Evolutionary conservation across 306 rosid species (phyloP), one percentile per base, ranked within the genome.

Genomic region (Senna tora): DNA sequence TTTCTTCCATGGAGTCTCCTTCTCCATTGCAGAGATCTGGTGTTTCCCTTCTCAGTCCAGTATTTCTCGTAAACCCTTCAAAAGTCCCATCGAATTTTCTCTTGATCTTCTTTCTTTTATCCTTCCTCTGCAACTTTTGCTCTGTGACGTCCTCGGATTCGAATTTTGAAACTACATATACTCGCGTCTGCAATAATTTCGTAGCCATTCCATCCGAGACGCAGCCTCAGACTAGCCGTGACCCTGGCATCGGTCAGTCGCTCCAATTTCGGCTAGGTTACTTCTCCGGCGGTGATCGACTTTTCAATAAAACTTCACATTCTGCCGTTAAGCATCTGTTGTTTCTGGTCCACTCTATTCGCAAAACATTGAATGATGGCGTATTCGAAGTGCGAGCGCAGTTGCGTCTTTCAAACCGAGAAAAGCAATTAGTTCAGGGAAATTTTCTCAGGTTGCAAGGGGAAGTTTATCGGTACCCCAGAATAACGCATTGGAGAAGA

Each of bases 251-350:
- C 50, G 12, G 47, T 47, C 58, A 55, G 2, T 58, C 74, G 30
- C 77, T 87, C 46, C 80, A 33, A 5, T 74, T 88, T 65, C 69
- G 67, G 38, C 62, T 21, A 32, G 88, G 85, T 0, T 90, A 74
- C 79, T 88, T 88, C 87, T 25, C 82, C 45, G 96, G 93, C 50
- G 96, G 96, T 53, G 84, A 75, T 38, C 84, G 60, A 12, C 47
- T 88, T 15, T 73, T 90, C 80, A 78, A 77, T n/a, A 52, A 9
- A 57, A 74, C 84, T 64, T n/a, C 50, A 9, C 55, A 28, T 17
- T 19, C 58, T 17, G 13, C 71, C 43, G 4, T 22, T 0, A 42
- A 69, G 28, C 61, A n/a, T 50, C 25, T 74, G 9, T 32, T 51
- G n/a, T 79, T 93, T 13, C 76, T 51, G 19, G 71, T 75, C 5